Base-by-base conservation (phyloP, 1,139 yeast species). In the Yamadazyma conglobata region DNA sequence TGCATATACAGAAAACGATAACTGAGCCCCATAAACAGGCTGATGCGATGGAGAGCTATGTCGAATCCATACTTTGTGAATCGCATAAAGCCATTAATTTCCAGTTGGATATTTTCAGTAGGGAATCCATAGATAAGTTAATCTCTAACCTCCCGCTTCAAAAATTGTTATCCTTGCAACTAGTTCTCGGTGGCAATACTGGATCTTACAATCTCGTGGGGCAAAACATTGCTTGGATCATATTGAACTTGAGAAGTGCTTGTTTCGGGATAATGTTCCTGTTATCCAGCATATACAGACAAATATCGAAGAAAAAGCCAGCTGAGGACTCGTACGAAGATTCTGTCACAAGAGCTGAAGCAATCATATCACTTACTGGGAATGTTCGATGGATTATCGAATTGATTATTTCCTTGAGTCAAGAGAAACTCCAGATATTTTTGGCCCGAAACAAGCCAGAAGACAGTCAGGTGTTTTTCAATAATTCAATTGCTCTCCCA, bases 371-470 rank as follows among this genome's bases (percentile, higher is more conserved):
- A 12, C 65, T 82, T 31, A 54, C 83, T 13, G 95, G 95, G 1
- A 72, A 79, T 24, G 71, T 81, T n/a, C 70, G 85, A 43, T 87
- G 95, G 94, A 67, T 81, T 36, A 65, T 83, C 24, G 95, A 86
- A 48, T 68, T 84, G 35, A 63, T 84, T 44, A 73, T 77, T 0
- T 75, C 73, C 38, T 52, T 82, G 27, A 74, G 77, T 35, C 93
- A 86, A 50, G 94, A 86, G 42, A 52, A 87, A 14, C 56, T 75
- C 12, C 70, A 66, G 30, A 47, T 67, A 14, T 42, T 58, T 12
- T 47, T 49, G 36, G 40, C 47, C 19, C 46, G 48, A 28, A 43
- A 44, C 17, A 42, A 48, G 30, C 47, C 53, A 1, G 29, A 47
- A 6, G 39, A 41, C 15, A 54, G 61, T 34, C 48, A 46, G 17